Evolutionary conservation across 306 rosid species (phyloP), one percentile per base, ranked within the genome.

Genomic region (Casuarina cunninghamiana): DNA sequence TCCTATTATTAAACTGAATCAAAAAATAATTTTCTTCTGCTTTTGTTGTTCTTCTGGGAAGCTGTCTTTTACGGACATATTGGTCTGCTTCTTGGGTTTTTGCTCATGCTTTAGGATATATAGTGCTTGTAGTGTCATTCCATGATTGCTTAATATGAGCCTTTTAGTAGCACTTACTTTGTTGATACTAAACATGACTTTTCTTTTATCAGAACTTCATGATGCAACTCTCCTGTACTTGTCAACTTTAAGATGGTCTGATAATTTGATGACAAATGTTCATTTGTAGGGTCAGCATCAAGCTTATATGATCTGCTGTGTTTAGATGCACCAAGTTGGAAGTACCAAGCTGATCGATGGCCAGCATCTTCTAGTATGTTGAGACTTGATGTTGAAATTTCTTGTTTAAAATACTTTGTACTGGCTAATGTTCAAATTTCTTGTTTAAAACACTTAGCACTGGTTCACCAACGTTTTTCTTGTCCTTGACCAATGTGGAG

Each of bases 271-370:
- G 60, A 46, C 72, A 76, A 60, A 55, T 81, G 53, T 75, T 79
- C 50, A 67, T 79, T 21, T 89, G 77, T 54, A 89, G 92, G 88
- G 38, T 79, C 94, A 76, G 72, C 80, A 71, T 75, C 80, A 74
- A 87, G 93, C 84, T 93, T 93, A 43, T 93, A 87, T 62, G 98
- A 93, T 83, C 98, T 93, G 75, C 88, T 93, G 13, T 83, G 90
- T 71, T 74, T 89, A 60, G 97, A 93, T 45, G 49, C 93, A 61
- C 90, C 89, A 15, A 79, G 63, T 78, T 83, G 84, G 75, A 77
- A 69, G n/a, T n/a, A 78, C 74, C 87, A 80, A 76, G 85, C 79
- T 26, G 85, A 82, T 32, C 83, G n/a, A 70, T 77, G 82, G 79
- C 3, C 75, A 26, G 32, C 1, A 67, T 21, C 72, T 74, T 84